phyloP scores from a whole-genome alignment of 257 asterid genomes.

The Striga asiatica region DNA sequence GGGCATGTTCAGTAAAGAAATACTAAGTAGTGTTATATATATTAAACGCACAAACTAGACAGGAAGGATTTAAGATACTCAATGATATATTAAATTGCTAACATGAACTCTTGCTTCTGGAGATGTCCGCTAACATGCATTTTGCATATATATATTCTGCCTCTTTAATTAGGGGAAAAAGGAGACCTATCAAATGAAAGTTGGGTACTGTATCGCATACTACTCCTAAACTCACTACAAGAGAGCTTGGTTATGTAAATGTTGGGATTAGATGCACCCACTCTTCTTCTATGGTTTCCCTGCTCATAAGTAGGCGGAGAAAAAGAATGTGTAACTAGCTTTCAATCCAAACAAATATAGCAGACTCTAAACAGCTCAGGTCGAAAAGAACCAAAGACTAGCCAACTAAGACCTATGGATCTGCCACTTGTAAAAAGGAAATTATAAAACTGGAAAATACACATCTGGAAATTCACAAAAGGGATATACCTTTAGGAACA shows the following conservation, averaged over 20 bases:
- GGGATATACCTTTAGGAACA: neutral
- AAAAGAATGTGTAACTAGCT: neutral
- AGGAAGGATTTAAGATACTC: neutral
- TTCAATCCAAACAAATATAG: conserved; percentile 1
- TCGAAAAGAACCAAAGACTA: conserved; percentile 1
- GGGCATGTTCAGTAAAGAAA: neutral
- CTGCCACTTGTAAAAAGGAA: neutral
- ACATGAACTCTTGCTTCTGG: neutral
- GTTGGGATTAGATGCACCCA: neutral
- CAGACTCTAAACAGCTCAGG: no score
- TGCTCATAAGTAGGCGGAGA: no score
- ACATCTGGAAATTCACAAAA: neutral
- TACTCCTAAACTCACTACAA: neutral
- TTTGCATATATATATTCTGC: neutral
- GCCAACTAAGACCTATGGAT: neutral
- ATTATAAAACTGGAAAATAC: conserved; percentile 1
- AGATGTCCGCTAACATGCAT: neutral
- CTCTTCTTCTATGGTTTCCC: no score
- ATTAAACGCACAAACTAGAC: neutral
- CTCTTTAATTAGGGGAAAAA: neutral
- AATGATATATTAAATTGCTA: neutral
- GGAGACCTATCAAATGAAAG: neutral
- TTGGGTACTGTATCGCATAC: neutral
- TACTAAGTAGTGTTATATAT: neutral
- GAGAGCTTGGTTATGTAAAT: neutral